Evolutionary conservation across 768 basidiomycete species (phyloP), one percentile per base, ranked within the genome.

Genomic region (Russula abietina): DNA sequence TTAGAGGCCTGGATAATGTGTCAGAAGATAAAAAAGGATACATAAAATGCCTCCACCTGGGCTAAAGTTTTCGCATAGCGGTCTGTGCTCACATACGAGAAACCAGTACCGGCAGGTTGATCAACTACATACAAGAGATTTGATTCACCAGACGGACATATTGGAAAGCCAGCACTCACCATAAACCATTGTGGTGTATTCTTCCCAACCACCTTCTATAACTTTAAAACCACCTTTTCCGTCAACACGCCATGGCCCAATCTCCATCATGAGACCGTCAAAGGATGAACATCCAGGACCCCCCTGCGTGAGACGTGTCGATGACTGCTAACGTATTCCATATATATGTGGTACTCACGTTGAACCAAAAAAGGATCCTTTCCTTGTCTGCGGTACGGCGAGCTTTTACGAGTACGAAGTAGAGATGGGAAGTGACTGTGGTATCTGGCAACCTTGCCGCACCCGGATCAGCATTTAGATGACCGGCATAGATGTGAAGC

Each of bases 221-320:
- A 84, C 80, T 68, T 82, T 83, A 65, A 95, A 81, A 4, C 87
- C 82, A 59, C 89, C 86, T 17, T 84, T 77, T 57, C 84, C 81
- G 69, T 92, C 88, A 74, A 87, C 75, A 66, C 83, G 83, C 84
- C 93, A 96, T 4, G 96, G 95, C 0, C 96, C 96, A n/a, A 95
- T 80, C 69, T 98, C 96, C 93, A 98, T 95, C 88, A 98, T 89
- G 19, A 94, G 80, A 2, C 96, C 96, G 69, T 98, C 96, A 71
- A 98, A 98, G 1, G 91, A 93, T 0, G 94, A 97, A 73, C 97
- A 98, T 32, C 97, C 97, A 22, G 96, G 96, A 1, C 96, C 96
- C 22, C 93, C 94, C 92, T 95, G 68, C 22, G 50, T 12, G 46
- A 17, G 33, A 55, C 41, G 36, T 24, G 24, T 55, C n/a, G 3